phyloP scores from a whole-genome alignment of 768 basidiomycete species.

The Lentinula sp. region DNA sequence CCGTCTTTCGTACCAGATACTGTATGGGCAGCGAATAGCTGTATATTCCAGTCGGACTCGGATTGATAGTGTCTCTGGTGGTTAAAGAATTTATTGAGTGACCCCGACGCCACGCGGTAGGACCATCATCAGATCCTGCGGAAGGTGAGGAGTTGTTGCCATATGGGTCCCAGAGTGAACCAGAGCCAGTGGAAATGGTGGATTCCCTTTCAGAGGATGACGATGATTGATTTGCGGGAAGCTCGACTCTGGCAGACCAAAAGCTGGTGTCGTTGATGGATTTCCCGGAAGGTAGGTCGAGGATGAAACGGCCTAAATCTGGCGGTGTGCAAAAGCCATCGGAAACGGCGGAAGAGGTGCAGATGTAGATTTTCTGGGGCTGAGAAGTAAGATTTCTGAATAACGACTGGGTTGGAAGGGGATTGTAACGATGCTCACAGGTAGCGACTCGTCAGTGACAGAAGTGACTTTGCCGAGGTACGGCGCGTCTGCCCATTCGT shows the following conservation, averaged over 20 bases:
- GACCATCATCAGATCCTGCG: slow-evolving; percentile 27
- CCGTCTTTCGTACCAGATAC: slow-evolving; percentile 80
- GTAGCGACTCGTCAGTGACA: slow-evolving; percentile 44
- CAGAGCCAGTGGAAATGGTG: not conserved
- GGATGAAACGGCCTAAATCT: slow-evolving; percentile 87
- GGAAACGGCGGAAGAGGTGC: slow-evolving; percentile 75
- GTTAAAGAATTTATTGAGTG: not conserved
- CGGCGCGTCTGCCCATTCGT: slow-evolving; percentile 87
- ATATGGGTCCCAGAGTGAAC: not conserved
- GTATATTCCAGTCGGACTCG: slow-evolving; percentile 44
- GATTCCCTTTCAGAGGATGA: slow-evolving; percentile 2
- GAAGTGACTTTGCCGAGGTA: slow-evolving; percentile 76
- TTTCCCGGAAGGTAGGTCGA: slow-evolving; percentile 61
- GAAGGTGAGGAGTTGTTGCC: slow-evolving; percentile 34
- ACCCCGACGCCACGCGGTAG: slow-evolving; percentile 42
- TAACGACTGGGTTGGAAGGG: slow-evolving; percentile 8
- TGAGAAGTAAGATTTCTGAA: slow-evolving; percentile 10
- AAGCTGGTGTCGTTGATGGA: slow-evolving; percentile 72
- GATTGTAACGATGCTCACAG: slow-evolving; percentile 42
- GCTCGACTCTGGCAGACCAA: slow-evolving; percentile 78
- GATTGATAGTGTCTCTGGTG: slow-evolving; percentile 29
- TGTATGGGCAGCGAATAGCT: slow-evolving; percentile 68
- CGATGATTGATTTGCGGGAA: slow-evolving; percentile 31
- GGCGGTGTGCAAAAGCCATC: slow-evolving; percentile 62
- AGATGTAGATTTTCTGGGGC: slow-evolving; percentile 88